These are phyloP conservation scores for Fusarium miscanthi DNA, from an alignment of 2,329 filamentous ascomycete genomes.

Conservation along the genomic window DNA sequence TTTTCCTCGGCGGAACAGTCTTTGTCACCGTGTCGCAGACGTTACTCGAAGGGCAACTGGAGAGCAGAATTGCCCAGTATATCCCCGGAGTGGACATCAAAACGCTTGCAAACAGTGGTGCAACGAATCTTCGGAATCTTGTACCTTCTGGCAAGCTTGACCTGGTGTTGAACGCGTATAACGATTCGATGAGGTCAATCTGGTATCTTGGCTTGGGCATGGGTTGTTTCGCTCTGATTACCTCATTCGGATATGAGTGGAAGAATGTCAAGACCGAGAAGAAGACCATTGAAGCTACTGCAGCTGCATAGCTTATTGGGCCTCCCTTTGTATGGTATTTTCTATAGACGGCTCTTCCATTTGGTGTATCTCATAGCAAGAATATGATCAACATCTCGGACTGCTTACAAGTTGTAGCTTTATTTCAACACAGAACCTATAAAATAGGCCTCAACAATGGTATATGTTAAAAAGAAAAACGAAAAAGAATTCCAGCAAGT, in stretches of 20 bases:
- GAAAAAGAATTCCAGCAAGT: too few species aligned
- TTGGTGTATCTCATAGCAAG: too few species aligned
- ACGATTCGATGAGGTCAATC: conserved; percentile 12
- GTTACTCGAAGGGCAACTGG: neutral
- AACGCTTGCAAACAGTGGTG: conserved; percentile 10
- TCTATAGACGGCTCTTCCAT: too few species aligned
- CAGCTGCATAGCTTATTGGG: neutral
- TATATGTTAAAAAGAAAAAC: too few species aligned
- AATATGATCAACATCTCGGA: too few species aligned
- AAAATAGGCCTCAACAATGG: too few species aligned
- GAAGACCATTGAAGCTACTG: rapidly evolving
- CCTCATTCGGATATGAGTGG: conserved; percentile 10
- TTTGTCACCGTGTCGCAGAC: conserved; percentile 24
- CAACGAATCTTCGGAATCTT: neutral
- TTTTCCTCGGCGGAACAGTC: conserved; percentile 12
- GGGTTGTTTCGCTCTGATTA: conserved; percentile 1
- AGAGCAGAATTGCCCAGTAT: neutral
- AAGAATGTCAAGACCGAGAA: conserved; percentile 9
- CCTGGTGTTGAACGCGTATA: conserved; percentile 6
- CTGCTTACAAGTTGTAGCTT: too few species aligned
- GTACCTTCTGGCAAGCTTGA: conserved; percentile 5
- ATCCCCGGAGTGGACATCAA: neutral
- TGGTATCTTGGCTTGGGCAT: conserved; percentile 20
- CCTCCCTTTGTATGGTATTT: too few species aligned
- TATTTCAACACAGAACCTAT: too few species aligned